Conservation (phyloP, 768 basidiomycete species). For the Suillus sp. region DNA sequence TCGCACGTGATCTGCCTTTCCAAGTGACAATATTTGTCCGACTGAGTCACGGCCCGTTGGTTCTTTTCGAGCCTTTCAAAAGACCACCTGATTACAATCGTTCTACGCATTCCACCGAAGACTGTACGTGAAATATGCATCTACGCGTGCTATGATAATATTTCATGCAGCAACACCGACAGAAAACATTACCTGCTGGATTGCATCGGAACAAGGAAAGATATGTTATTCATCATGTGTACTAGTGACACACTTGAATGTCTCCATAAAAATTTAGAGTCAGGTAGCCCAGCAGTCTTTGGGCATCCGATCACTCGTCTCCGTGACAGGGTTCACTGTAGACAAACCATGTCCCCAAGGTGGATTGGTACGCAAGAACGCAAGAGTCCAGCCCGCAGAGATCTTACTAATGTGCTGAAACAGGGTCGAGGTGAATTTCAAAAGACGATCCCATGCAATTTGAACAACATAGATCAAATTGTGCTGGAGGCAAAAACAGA, state of each 20-base stretch:
- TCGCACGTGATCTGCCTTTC: constrained; percentile 3
- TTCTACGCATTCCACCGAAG: neutral
- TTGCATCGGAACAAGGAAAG: constrained; percentile 25
- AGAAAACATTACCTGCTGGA: constrained; percentile 21
- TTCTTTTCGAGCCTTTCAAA: too few species aligned
- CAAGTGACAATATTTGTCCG: too few species aligned
- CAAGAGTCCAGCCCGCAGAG: neutral
- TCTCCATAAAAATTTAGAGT: constrained; percentile 16
- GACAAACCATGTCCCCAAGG: rapidly evolving
- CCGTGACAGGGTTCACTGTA: constrained; percentile 13
- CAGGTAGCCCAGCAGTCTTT: neutral
- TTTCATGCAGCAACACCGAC: neutral
- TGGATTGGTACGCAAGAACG: neutral
- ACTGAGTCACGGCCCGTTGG: too few species aligned
- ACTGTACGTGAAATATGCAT: neutral
- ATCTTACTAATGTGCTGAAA: constrained; percentile 19
- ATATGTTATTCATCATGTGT: constrained; percentile 7
- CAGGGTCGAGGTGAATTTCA: constrained; percentile 15
- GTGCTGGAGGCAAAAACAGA: constrained; percentile 9
- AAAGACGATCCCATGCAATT: constrained; percentile 20
- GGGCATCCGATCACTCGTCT: neutral
- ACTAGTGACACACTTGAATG: neutral
- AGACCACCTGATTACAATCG: too few species aligned
- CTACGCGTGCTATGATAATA: constrained; percentile 11
- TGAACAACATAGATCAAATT: constrained; percentile 18